Base-by-base conservation (phyloP, 164 flowering plant genomes). In the Macadamia tetraphylla region DNA sequence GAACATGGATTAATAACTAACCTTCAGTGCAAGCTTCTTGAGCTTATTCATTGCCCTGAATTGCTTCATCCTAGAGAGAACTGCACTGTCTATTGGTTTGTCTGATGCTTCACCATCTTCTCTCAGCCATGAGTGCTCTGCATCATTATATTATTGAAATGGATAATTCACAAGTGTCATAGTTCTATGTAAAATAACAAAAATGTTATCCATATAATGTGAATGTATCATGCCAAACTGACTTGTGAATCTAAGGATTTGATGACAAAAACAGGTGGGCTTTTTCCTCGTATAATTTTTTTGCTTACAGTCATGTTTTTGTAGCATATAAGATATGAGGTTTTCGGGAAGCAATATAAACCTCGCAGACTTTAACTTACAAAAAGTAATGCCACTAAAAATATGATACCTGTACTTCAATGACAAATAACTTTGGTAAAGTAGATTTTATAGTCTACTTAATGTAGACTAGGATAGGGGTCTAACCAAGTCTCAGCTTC, bases 1-100 rank as follows among this genome's bases (percentile, higher is more conserved):
- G 51, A 8, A 46, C 51, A 46, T 46, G 1, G 51, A 46, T 46
- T 46, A 11, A 53, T 31, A 62, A 57, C 64, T 9, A 65, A 91
- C 98, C 94, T 91, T 91, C 58, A 93, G 71, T 14, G 98, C 98
- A 62, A 93, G 90, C 76, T 93, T 82, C 77, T 93, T 93, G 64
- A 93, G 87, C 76, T 93, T 89, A 85, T 93, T 93, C 98, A 93
- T 93, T 31, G 89, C 94, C 79, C 96, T 82, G 80, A 91, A 93
- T 70, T 93, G 98, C 82, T 93, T 93, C 97, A 91, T 85, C 76
- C 97, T 81, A 12, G 89, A 78, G 63, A 93, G 91, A 29, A 91
- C 98, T 10, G 97, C 98, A 80, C 87, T 87, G 75, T 93, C 96
- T 59, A 93, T 84, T 69, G 97, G 97, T 69, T 82, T 84, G 78